Base-by-base conservation (phyloP, 768 basidiomycete genomes). In the Xerocomellus amylosporus region DNA sequence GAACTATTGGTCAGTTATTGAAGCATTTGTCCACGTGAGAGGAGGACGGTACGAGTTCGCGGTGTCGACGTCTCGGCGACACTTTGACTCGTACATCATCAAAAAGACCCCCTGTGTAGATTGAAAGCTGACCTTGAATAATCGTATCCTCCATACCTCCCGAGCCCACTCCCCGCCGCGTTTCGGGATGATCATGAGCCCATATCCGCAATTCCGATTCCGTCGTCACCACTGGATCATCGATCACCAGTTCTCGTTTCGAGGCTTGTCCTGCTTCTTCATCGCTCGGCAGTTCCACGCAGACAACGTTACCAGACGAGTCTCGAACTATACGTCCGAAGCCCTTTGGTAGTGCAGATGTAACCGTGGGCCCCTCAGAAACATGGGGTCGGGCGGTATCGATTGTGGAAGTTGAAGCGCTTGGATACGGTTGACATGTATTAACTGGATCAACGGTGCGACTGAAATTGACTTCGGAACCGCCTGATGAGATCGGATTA, bases 291-390 rank as follows among this genome's bases (percentile, higher is more conserved):
- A 93, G 64, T 64, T 90, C 84, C 39, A 94, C 75, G 44, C 82
- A 77, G 20, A 93, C 64, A 37, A 95, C 77, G 58, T 86, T 87
- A 28, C 94, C 94, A 3, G 79, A 74, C 36, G 78, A 84, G 69
- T 95, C 93, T 44, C 93, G 80, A 47, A 93, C 70, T 61, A 98
- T 94, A 65, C 84, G 81, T 30, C 93, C 94, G 66, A 82, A 87
- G 2, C 89, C 88, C 61, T 76, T 82, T 13, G 81, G 83, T 45
- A 83, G 73, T 7, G 38, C 54, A 15, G 66, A 58, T 26, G 67
- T 53, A 51, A 63, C 58, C 33, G 67, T 41, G 33, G 66, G 52
- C 44, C 22, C 19, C n/a, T 52, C 46, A 8, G 68, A 41, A 39
- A 36, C 26, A 31, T 50, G 33, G 8, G 53, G 12, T 30, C 8